Evolutionary conservation across 208 protist species (phyloP).

Genomic region (Trypanosomatidae sp.): DNA sequence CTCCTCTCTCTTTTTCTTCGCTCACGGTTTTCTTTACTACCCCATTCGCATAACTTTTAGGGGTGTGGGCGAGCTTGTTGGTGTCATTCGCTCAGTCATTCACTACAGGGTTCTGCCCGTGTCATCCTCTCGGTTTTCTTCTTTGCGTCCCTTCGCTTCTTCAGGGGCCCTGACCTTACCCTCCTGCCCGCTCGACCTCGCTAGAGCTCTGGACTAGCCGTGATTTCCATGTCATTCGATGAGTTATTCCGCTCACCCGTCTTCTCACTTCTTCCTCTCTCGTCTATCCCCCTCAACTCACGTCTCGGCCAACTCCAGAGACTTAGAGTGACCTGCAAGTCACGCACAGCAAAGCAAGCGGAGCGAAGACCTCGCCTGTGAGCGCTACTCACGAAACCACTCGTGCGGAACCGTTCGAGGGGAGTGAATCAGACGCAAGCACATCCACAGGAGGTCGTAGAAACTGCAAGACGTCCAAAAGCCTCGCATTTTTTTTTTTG

Average conservation of each 20-base stretch:
- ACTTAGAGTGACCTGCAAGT: neutral
- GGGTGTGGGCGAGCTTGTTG: neutral
- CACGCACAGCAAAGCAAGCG: neutral
- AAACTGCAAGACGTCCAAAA: neutral
- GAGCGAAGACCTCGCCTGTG: neutral
- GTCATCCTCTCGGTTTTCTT: neutral
- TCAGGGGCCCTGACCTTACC: neutral
- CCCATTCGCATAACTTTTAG: neutral
- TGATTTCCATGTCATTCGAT: neutral
- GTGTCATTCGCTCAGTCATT: neutral
- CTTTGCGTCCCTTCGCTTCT: neutral
- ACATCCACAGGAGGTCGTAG: neutral
- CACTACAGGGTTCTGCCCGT: neutral
- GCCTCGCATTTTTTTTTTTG: neutral
- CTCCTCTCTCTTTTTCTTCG: neutral
- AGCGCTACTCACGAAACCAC: neutral
- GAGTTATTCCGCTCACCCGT: neutral
- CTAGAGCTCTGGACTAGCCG: neutral
- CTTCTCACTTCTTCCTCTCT: neutral
- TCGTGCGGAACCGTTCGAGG: neutral
- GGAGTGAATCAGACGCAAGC: neutral
- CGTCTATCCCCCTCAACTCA: neutral
- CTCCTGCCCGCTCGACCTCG: neutral
- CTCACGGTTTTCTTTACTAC: neutral
- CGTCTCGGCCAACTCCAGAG: neutral